Evolutionary conservation across 2,329 filamentous ascomycete genomes (phyloP), one percentile per base, ranked within the genome.

Genomic region (Calonectria naviculata): DNA sequence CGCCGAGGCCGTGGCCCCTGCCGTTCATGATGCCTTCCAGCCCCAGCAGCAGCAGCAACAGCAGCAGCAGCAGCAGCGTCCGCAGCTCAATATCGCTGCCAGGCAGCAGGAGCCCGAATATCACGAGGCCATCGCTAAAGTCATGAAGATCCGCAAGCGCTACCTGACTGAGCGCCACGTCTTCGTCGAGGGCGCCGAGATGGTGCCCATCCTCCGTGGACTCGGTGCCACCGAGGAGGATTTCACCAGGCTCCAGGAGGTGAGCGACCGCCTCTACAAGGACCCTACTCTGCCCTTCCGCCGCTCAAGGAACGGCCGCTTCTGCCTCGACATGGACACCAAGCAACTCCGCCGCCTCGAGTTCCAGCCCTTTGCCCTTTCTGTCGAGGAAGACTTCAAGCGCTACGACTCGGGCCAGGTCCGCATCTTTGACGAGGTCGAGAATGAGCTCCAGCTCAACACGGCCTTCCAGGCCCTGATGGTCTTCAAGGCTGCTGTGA

Each of bases 401-500:
- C 77, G 79, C 19, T 75, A 80, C 67, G 79, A 80, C 71, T 79
- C 74, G 12, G 78, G 75, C 21, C 62, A 75, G 36, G 61, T 71
- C 10, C 73, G 79, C 24, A 70, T 72, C 64, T 81, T 80, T 70
- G 71, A 76, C 54, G 77, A 81, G 63, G 69, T 76, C 15, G 71
- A 74, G n/a, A 66, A 74, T 19, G 73, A 78, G 46, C 75, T 78
- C 36, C 79, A 81, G 60, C 65, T 71, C 67, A 81, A 81, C 76
- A 78, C 77, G 6, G 76, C 75, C 26, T 60, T 81, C 21, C 79
- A 81, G 56, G 79, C 79, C 36, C 67, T 81, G 36, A 66, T 81
- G 71, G 65, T 78, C 24, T 80, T 81, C 76, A 81, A 81, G 68
- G 71, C 74, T 13, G 41, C 78, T 26, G 62, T 79, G 21, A 72